Base-by-base conservation (phyloP, 768 basidiomycete species). In the Dendrothele bispora region DNA sequence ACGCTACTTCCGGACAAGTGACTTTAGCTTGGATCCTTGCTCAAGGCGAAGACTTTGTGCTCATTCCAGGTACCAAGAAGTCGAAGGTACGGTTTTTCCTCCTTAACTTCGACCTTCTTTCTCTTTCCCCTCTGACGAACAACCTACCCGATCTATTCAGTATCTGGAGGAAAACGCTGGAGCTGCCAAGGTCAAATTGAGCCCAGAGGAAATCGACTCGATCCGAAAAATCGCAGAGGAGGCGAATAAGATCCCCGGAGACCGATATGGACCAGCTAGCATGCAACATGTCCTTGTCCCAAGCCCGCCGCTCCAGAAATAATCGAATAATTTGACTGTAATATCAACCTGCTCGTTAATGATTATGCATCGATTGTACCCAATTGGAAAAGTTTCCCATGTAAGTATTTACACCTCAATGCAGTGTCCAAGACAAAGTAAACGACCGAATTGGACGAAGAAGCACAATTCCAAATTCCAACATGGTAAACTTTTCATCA, bases 1-100 rank as follows among this genome's bases (percentile, higher is more conserved):
- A 64, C 30, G 73, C 68, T 3, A 74, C 77, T 6, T 57, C 71
- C 2, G 72, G 73, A 3, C 79, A 80, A 57, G 62, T 78, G 24
- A 55, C 70, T 2, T 66, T 82, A n/a, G 78, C 77, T 0, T 79
- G 73, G 74, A 60, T 77, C 8, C 62, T 79, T 10, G 68, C 71
- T 11, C 72, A 77, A 54, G 71, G 72, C 7, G 58, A 61, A 15
- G 68, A 74, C 38, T 60, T 78, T 50, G 63, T 73, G 42, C 62
- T 73, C 22, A 75, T 77, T 51, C 75, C 76, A 0, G 75, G 73
- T 1, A 73, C 72, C 3, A 69, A 63, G 47, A 67, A 62, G 21
- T 52, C 71, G 47, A 66, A 64, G 55, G 67, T 67, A 26, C 29
- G 11, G 20, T 10, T 8, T 10, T 20, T 39, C 20, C 20, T 10